Percentiles rank a stretch among this genome's conserved stretches.
These are phyloP conservation scores for Cladophialophora psammophila DNA, from an alignment of 2,329 filamentous ascomycete genomes.

Conservation along the genomic window DNA sequence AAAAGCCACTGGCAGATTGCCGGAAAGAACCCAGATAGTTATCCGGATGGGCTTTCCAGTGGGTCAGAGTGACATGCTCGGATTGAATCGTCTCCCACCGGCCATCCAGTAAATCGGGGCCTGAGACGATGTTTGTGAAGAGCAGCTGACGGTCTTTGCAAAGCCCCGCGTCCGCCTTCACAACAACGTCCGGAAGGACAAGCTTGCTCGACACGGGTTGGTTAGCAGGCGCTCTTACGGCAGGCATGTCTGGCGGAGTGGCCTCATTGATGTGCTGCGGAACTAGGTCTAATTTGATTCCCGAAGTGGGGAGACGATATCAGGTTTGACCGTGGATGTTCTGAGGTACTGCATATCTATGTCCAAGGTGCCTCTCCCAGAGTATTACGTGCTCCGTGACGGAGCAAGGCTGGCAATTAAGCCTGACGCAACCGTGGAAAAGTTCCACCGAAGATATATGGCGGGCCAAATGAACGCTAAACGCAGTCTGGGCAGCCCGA, in stretches of 20 bases:
- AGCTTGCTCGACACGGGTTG: too few species aligned
- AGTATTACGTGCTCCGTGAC: too few species aligned
- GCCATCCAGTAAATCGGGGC: neutral
- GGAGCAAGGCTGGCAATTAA: neutral
- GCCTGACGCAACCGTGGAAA: neutral
- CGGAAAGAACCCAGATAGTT: neutral
- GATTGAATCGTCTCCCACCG: neutral
- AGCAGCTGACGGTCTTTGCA: neutral
- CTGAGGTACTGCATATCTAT: too few species aligned
- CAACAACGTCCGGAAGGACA: too few species aligned
- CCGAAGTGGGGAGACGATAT: too few species aligned
- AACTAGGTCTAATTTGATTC: too few species aligned
- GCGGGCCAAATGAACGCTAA: neutral
- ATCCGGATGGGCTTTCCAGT: neutral
- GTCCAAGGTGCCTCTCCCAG: too few species aligned
- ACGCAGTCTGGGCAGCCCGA: slow-evolving; percentile 2
- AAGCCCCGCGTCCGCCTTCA: neutral
- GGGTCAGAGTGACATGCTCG: neutral
- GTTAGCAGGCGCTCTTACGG: too few species aligned
- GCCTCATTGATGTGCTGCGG: too few species aligned
- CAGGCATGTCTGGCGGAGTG: too few species aligned
- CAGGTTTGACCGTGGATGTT: too few species aligned
- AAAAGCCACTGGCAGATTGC: neutral
- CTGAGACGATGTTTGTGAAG: neutral
- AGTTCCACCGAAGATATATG: neutral